Percentiles rank a stretch among this genome's conserved stretches.
These are phyloP conservation scores for Endothia cerciana DNA, from an alignment of 2,329 filamentous ascomycete genomes.

Conservation along the genomic window DNA sequence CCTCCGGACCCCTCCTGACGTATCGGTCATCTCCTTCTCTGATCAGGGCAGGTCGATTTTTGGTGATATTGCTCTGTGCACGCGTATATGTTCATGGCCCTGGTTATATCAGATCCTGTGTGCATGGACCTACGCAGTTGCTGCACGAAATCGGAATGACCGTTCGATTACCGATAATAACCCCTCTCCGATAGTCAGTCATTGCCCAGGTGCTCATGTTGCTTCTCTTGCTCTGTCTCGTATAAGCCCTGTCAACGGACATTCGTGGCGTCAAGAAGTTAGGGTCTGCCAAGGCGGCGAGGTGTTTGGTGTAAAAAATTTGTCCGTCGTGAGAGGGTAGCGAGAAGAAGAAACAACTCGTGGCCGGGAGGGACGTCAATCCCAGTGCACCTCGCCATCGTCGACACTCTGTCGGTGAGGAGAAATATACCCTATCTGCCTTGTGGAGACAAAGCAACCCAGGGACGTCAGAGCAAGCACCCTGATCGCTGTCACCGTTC, in stretches of 20 bases:
- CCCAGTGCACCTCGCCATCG: not conserved
- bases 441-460: not conserved
- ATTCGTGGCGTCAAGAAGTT: too few species aligned
- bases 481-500: conserved; percentile 24
- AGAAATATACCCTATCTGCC: not conserved
- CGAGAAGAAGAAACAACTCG: not conserved
- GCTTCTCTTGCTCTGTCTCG: not conserved
- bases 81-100: conserved; percentile 1
- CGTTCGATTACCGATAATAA: not conserved
- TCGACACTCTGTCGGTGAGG: conserved; percentile 12
- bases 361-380: not conserved
- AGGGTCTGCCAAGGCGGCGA: too few species aligned
- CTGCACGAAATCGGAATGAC: not conserved
- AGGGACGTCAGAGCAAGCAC: not conserved
- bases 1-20: conserved; percentile 18
- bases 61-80: not conserved
- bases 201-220: not conserved
- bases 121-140: not conserved
- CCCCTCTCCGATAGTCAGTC: not conserved
- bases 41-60: not conserved
- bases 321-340: too few species aligned
- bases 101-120: not conserved
- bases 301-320: too few species aligned
- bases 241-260: not conserved
- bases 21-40: conserved; percentile 20